These are phyloP conservation scores for Salix exigua DNA, from an alignment of 345 rosid species.

Conservation along the genomic window DNA sequence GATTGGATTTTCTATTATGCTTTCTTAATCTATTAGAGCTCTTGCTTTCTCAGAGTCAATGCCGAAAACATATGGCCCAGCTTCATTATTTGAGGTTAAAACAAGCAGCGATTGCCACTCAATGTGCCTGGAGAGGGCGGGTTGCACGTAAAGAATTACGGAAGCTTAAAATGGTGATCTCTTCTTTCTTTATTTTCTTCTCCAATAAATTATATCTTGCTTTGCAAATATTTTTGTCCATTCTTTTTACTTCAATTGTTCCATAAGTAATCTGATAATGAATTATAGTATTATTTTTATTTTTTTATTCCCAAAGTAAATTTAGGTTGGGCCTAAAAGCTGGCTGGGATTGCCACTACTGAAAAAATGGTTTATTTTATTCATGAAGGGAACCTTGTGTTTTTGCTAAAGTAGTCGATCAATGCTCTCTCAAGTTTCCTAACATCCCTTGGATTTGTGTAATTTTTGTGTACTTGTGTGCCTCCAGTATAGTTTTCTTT, in stretches of 20 bases:
- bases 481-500: not conserved
- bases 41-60: constrained; percentile 48
- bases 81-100: constrained; percentile 55
- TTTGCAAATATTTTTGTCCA: not conserved
- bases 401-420: not conserved
- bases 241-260: not conserved
- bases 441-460: not conserved
- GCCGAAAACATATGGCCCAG: constrained; percentile 58
- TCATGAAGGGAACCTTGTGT: not conserved
- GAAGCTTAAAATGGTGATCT: constrained; percentile 70
- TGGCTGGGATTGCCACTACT: not conserved
- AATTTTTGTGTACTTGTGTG: not conserved
- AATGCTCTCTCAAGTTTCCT: not conserved
- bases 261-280: not conserved
- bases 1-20: not conserved
- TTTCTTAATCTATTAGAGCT: constrained; percentile 5
- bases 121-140: constrained; percentile 92
- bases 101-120: constrained; percentile 70
- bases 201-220: not conserved
- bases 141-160: constrained; percentile 77
- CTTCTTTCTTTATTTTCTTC: not conserved
- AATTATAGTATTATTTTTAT: not conserved
- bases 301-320: not conserved
- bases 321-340: not conserved
- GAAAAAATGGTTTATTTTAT: not conserved